A percentile compares a stretch with the other conserved stretches of the same genome.
phyloP scores from a whole-genome alignment of 306 rosid species.

The Coriaria nepalensis region DNA sequence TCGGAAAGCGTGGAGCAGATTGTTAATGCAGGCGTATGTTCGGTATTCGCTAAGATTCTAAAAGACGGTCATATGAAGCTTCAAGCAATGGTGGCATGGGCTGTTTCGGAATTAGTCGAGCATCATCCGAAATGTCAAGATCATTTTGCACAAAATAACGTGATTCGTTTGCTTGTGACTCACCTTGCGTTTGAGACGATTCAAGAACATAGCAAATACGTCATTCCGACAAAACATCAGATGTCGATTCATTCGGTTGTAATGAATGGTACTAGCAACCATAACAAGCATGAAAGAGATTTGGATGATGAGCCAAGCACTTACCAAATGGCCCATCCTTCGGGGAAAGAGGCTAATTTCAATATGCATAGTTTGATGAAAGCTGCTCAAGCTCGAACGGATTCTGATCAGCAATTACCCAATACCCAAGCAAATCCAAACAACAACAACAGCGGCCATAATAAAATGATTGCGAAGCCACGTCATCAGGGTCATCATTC shows the following conservation, averaged over 20 bases:
- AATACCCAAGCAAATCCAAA: too few relatives aligned
- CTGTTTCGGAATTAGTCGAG: conserved; percentile 54
- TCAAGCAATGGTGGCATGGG: conserved; percentile 52
- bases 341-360: too few relatives aligned
- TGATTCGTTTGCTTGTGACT: conserved; percentile 50
- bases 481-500: conserved; percentile 23
- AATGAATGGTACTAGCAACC: conserved; percentile 21
- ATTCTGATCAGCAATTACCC: too few relatives aligned
- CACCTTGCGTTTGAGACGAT: conserved; percentile 81
- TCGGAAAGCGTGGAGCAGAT: conserved; percentile 48
- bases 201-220: conserved; percentile 72
- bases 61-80: conserved; percentile 74
- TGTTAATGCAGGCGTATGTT: conserved; percentile 47
- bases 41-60: conserved; percentile 48
- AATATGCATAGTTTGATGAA: too few relatives aligned
- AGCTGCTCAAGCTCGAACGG: too few relatives aligned
- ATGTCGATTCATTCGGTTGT: conserved; percentile 64
- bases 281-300: too few relatives aligned
- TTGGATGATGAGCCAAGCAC: too few relatives aligned
- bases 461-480: conserved; percentile 19
- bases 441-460: conserved; percentile 6
- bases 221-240: conserved; percentile 23
- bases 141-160: conserved; percentile 62
- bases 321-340: too few relatives aligned
- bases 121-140: conserved; percentile 63